Base-by-base conservation (phyloP, 75 land plant species). In the Cryptomeria japonica region DNA sequence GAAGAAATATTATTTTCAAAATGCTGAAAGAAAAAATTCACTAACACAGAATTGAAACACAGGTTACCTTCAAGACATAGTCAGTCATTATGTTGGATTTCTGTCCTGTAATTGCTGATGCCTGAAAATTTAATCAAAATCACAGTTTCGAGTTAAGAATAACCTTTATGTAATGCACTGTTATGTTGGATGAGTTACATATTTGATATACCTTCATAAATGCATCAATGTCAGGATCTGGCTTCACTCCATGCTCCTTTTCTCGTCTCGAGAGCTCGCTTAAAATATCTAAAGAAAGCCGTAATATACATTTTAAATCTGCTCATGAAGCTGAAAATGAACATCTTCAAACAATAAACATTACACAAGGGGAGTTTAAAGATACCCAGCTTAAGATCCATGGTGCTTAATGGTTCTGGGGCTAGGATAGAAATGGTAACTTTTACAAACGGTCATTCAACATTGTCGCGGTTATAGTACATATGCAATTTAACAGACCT, bases 171-270 rank as follows among this genome's bases (percentile, higher is more conserved):
- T 25, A 19, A 73, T 28, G 19, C 7, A 25, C 1, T 25, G 18
- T 86, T 8, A 86, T 19, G 25, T 15, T 12, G 32, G 51, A 55
- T 53, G 73, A 14, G 11, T 22, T 70, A 28, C 0, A 1, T 25
- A 80, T 80, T 32, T 72, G 37, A 28, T 28, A 44, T 77, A 91
- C 96, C 93, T 96, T 96, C 97, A 96, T 96, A 68, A 86, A 94
- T 11, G 92, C 83, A 91, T 97, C 99, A 84, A 97, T 72, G 73
- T 97, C 99, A 46, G 98, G 95, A 89, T 97, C 99, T 56, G 99
- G 99, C 83, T 93, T 91, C 42, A 97, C 93, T 39, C 95, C 94
- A 39, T 92, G 93, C 31, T 79, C 85, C 79, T 90, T 92, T 82
- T 96, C 97, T 72, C 97, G 89, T 86, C 95, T 93, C 1, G 91